Percentiles rank a stretch among this genome's conserved stretches.
These are phyloP conservation scores for Geotrichum citri-aurantii DNA, from an alignment of 1,139 yeast genomes.

Conservation along the genomic window DNA sequence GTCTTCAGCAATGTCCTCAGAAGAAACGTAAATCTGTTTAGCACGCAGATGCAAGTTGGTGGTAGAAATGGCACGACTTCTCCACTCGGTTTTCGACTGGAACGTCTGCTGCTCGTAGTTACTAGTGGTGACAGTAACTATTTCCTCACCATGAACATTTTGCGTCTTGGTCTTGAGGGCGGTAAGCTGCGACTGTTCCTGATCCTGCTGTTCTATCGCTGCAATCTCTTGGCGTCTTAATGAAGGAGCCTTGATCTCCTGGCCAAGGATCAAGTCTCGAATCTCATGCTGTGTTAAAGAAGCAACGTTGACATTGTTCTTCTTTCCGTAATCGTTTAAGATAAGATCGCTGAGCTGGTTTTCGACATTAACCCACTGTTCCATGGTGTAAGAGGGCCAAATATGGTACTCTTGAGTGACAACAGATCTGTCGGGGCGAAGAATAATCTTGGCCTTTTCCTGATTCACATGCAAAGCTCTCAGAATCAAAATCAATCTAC, in stretches of 20 bases:
- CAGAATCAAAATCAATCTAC: slow-evolving; percentile 71
- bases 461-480: slow-evolving; percentile 74
- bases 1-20: slow-evolving; percentile 50
- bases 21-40: slow-evolving; percentile 68
- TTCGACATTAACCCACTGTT: slow-evolving; percentile 91
- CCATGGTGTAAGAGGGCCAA: slow-evolving; percentile 87
- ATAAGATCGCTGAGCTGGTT: slow-evolving; percentile 82
- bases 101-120: slow-evolving; percentile 82
- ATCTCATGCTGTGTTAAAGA: slow-evolving; percentile 91
- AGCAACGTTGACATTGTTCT: slow-evolving; percentile 78
- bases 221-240: slow-evolving; percentile 74
- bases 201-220: slow-evolving; percentile 59
- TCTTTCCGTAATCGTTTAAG: slow-evolving; percentile 75
- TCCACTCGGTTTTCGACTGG: slow-evolving; percentile 86
- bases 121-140: slow-evolving; percentile 87
- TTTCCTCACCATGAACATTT: slow-evolving; percentile 94
- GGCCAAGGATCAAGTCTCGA: slow-evolving; percentile 89
- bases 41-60: slow-evolving; percentile 67
- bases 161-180: slow-evolving; percentile 81
- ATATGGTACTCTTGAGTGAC: slow-evolving; percentile 72
- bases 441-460: slow-evolving; percentile 68
- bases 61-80: slow-evolving; percentile 77
- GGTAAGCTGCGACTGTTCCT: slow-evolving; percentile 47
- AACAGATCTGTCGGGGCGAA: slow-evolving; percentile 69
- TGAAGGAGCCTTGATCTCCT: slow-evolving; percentile 87